Conservation (phyloP, 2,329 filamentous ascomycete species). For the Nothopassalora personata region DNA sequence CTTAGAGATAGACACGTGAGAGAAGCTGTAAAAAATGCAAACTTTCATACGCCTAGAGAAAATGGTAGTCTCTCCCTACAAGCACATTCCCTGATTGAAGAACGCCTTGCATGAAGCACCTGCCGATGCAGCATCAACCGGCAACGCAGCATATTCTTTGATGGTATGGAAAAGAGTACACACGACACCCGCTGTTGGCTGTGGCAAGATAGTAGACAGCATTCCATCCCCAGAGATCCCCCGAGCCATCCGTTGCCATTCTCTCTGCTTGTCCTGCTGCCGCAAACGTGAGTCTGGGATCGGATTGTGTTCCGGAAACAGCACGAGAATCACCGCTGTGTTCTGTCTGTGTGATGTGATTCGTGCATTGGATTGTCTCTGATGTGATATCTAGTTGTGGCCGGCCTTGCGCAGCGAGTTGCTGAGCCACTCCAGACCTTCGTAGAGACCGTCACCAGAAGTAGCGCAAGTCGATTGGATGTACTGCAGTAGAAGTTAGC, state of each 20-base stretch:
- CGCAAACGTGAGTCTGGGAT: constrained; percentile 24
- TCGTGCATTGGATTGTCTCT: constrained; percentile 15
- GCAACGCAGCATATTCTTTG: constrained; percentile 14
- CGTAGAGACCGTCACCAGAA: constrained; percentile 97
- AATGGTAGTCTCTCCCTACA: constrained; percentile 9
- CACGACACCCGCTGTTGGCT: constrained; percentile 19
- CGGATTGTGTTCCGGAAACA: constrained; percentile 4
- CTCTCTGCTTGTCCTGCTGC: constrained; percentile 24
- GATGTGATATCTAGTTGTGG: constrained; percentile 37
- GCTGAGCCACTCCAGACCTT: constrained; percentile 72
- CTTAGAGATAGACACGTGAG: constrained; percentile 41
- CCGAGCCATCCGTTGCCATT: constrained; percentile 10
- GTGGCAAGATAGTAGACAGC: constrained; percentile 18
- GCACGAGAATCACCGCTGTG: constrained; percentile 20
- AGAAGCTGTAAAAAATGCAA: constrained; percentile 8
- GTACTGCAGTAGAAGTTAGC: constrained; percentile 53
- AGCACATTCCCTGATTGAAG: constrained; percentile 12
- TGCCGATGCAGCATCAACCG: constrained; percentile 15
- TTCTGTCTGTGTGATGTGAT: constrained; percentile 15
- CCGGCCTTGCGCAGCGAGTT: constrained; percentile 51
- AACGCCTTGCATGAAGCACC: constrained; percentile 15
- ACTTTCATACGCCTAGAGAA: constrained; percentile 17
- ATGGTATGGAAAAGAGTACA: constrained; percentile 15
- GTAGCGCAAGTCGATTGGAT: constrained; percentile 99
- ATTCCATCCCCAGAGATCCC: constrained; percentile 7